A percentile compares a stretch with the other conserved stretches of the same genome.
Conservation (phyloP, 1,284 basidiomycete genomes). For the Cryptococcus wingfieldii region DNA sequence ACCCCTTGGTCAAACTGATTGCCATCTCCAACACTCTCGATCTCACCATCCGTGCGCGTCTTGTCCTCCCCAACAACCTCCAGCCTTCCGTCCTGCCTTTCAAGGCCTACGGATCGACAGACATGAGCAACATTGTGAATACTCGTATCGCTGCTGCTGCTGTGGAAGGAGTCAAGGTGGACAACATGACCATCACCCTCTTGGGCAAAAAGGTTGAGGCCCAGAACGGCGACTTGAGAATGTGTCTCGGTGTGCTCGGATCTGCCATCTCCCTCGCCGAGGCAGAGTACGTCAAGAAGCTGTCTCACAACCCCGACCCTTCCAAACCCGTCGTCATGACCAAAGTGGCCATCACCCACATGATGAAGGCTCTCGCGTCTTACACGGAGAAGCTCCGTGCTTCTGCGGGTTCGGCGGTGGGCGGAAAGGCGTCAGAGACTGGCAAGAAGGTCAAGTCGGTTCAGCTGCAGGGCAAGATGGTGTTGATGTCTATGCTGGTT, state of each 20-base stretch:
- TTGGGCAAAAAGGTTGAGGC: conserved; percentile 47
- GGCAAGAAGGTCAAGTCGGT: conserved; percentile 40
- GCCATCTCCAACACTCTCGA: conserved; percentile 49
- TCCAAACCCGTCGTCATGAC: conserved; percentile 13
- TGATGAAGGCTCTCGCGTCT: conserved; percentile 39
- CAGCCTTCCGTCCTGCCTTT: conserved; percentile 41
- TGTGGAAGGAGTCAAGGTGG: conserved; percentile 29
- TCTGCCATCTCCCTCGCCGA: conserved; percentile 42
- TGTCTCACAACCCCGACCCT: conserved; percentile 2
- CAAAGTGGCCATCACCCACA: conserved; percentile 37
- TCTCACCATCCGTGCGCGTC: conserved; percentile 41
- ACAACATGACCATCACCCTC: conserved; percentile 42
- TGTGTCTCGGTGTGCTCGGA: conserved; percentile 43
- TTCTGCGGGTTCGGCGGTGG: conserved; percentile 29
- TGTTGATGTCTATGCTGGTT: conserved; percentile 39
- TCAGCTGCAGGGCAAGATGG: conserved; percentile 44
- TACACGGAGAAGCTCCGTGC: conserved; percentile 38
- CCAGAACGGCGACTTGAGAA: conserved; percentile 47
- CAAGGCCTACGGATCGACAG: conserved; percentile 37
- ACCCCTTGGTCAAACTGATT: conserved; percentile 34
- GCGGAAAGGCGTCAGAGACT: conserved; percentile 14
- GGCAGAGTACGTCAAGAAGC: conserved; percentile 41
- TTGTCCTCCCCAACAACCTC: conserved; percentile 31
- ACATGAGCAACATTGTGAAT: conserved; percentile 42
- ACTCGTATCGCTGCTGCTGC: conserved; percentile 27